Base-by-base conservation (phyloP, 306 rosid genomes). In the Cicer bijugum region DNA sequence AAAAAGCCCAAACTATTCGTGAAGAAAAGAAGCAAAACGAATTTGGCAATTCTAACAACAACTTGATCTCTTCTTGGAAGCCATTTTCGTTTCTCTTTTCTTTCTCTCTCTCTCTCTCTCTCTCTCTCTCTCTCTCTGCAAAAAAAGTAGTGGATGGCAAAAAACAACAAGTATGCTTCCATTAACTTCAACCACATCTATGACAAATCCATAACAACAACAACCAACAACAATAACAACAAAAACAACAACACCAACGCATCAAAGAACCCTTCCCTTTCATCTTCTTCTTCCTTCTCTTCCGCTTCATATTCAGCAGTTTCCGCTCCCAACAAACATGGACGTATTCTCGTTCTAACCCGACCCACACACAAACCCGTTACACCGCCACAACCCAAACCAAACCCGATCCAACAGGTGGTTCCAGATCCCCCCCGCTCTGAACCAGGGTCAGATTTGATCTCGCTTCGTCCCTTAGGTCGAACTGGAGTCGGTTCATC, bases 121-220 rank as follows among this genome's bases (percentile, higher is more conserved):
- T 16, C 17, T 16, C 17, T 16, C 17, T 16, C 10, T 70, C 11
- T 71, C 48, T n/a, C 37, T 65, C 65, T 28, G 42, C 42, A 59
- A 28, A 45, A 50, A 62, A 69, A 43, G 83, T 55, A 83, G 89
- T 88, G 88, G 88, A 91, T 91, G 97, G 97, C 94, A 85, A 89
- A 89, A 80, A 89, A 89, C 76, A 90, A 88, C 79, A 90, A 89
- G 74, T 91, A 84, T 72, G 71, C 89, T 52, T 77, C 92, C 50
- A 84, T 91, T 39, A 91, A 91, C 85, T 91, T 87, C 92, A 91
- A 91, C 80, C 89, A 87, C 84, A 75, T 91, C 85, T 81, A 91
- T 84, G 92, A 89, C 0, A 91, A 89, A 84, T 52, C 37, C 77
- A 81, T 33, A 55, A 64, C 75, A 58, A 64, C 69, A 67, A 7